phyloP scores from a whole-genome alignment of 305 asterid species.

The Vinca major region DNA sequence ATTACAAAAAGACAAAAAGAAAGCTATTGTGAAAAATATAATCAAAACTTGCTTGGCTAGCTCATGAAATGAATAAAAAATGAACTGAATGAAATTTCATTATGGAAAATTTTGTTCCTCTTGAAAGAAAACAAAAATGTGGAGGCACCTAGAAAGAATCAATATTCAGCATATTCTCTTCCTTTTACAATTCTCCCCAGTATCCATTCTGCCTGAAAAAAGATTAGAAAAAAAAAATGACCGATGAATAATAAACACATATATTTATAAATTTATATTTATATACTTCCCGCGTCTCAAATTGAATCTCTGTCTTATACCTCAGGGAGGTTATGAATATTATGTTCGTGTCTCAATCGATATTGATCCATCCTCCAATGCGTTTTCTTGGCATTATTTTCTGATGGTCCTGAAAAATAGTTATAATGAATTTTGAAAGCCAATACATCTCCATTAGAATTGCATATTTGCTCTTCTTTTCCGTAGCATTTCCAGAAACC shows the following conservation, averaged over 20 bases:
- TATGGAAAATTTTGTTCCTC: too few relatives aligned
- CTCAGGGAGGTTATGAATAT: too few relatives aligned
- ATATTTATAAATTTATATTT: too few relatives aligned
- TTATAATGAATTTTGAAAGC: slow-evolving; percentile 22
- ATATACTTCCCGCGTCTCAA: too few relatives aligned
- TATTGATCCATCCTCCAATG: slow-evolving; percentile 31
- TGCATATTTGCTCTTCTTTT: slow-evolving; percentile 18
- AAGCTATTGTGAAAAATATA: too few relatives aligned
- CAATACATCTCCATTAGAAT: slow-evolving; percentile 13
- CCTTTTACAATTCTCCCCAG: slow-evolving; percentile 25
- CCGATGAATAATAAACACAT: too few relatives aligned
- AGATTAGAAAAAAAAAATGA: background rate
- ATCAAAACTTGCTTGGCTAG: too few relatives aligned
- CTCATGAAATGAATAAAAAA: background rate
- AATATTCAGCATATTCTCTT: slow-evolving; percentile 6
- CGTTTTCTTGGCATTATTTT: slow-evolving; percentile 13
- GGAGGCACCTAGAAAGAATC: background rate
- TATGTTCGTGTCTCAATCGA: slow-evolving; percentile 3
- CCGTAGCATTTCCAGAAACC: slow-evolving; percentile 26
- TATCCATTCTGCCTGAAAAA: slow-evolving; percentile 22
- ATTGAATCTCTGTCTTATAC: too few relatives aligned
- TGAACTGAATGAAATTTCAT: too few relatives aligned
- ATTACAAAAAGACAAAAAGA: too few relatives aligned
- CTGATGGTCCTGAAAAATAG: slow-evolving; percentile 11
- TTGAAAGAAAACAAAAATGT: background rate